Conservation (phyloP, 257 asterid species). For the Eucommia ulmoides region DNA sequence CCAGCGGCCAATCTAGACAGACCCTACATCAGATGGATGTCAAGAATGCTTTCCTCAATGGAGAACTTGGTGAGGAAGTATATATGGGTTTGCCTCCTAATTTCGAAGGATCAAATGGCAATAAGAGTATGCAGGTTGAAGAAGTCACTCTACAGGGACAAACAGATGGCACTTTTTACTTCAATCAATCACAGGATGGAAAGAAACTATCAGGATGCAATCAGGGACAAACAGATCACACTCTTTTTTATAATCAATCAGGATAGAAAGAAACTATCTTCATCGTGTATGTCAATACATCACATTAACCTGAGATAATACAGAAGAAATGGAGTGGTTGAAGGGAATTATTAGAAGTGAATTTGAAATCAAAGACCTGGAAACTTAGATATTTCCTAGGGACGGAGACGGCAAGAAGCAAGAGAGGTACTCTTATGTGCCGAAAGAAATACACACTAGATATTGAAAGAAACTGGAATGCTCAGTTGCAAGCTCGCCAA, state of each 20-base stretch:
- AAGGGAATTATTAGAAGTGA: neutral
- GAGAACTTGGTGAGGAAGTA: neutral
- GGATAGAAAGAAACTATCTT: neutral
- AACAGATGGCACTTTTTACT: neutral
- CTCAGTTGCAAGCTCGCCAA: neutral
- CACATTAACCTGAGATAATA: neutral
- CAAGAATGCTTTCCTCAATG: neutral
- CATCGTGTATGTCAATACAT: neutral
- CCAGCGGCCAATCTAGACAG: neutral
- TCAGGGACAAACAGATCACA: neutral
- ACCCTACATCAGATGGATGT: neutral
- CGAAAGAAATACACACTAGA: neutral
- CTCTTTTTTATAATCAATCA: neutral
- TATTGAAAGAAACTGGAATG: neutral
- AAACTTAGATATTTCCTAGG: neutral
- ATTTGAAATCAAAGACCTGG: neutral
- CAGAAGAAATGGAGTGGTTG: neutral
- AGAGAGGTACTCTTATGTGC: neutral
- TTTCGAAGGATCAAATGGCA: neutral
- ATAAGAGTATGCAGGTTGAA: neutral
- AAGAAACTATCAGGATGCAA: neutral
- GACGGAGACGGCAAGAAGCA: neutral
- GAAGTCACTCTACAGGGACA: neutral
- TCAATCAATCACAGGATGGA: neutral
- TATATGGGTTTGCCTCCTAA: neutral